Percentiles rank a stretch among this genome's conserved stretches.
Evolutionary conservation across 2,329 filamentous ascomycete genomes (phyloP).

Genomic region (Aschersonia sp.): DNA sequence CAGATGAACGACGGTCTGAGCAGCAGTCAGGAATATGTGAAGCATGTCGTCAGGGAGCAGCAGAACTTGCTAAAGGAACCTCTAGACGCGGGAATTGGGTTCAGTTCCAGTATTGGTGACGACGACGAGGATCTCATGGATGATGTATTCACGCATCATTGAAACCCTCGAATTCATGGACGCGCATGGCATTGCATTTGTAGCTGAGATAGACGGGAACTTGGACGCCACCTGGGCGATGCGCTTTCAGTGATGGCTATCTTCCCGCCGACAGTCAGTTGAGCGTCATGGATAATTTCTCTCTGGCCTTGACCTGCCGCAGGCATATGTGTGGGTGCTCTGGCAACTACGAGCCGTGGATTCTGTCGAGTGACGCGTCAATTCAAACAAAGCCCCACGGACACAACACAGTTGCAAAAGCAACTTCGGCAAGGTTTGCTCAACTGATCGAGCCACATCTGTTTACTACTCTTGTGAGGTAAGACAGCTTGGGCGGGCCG

Average conservation of each 20-base stretch:
- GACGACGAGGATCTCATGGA: conserved; percentile 51
- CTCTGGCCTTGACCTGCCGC: no score
- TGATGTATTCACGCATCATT: conserved; percentile 17
- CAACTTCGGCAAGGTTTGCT: no score
- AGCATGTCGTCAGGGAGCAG: conserved; percentile 28
- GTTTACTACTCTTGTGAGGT: no score
- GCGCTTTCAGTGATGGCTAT: not conserved
- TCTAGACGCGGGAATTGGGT: conserved; percentile 20
- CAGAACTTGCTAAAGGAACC: conserved; percentile 29
- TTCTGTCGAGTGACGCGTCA: no score
- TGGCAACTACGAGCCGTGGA: no score
- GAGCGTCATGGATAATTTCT: no score
- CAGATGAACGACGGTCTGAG: conserved; percentile 39
- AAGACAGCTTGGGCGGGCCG: no score
- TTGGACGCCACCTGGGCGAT: not conserved
- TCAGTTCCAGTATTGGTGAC: conserved; percentile 25
- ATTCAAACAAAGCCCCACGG: no score
- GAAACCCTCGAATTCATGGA: not conserved
- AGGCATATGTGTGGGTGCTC: no score
- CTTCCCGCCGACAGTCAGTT: no score
- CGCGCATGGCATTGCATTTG: not conserved
- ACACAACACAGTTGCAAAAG: no score
- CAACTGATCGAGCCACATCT: no score
- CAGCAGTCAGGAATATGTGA: conserved; percentile 42
- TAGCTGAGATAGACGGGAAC: not conserved